Base-by-base conservation (phyloP, 352 stramenopile species). In the Phytophthora pinifolia region DNA sequence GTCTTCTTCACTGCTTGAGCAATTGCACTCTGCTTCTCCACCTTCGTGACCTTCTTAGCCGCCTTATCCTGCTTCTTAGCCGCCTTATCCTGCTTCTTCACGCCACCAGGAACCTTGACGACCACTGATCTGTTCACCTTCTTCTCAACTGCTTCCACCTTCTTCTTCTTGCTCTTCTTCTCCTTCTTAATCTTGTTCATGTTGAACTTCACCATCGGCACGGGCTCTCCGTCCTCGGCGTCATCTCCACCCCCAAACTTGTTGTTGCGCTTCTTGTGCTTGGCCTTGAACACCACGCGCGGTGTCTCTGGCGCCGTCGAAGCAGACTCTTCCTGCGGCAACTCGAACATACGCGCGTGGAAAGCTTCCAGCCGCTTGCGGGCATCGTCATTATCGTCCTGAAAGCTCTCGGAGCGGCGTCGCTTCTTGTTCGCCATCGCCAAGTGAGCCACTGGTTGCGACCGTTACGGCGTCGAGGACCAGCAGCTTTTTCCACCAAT, bases 271-370 rank as follows among this genome's bases (percentile, higher is more conserved):
- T 62, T 59, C 35, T 62, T 70, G 44, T 46, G 25, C 12, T 69
- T 61, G 0, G 37, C 4, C 52, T 76, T 88, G 56, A 76, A 82
- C 61, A 76, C 63, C 29, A 83, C 71, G 10, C 66, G 50, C 6
- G 71, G 64, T 27, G 75, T 58, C 1, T 63, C 65, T 2, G 38
- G 10, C 5, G 27, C 18, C 18, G 17, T 8, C 1, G 15, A 25
- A 8, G 15, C 6, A 29, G 47, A 35, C 29, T 36, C 50, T 48
- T 41, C 65, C 50, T 38, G 53, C 9, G 59, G 69, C 14, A 72
- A 31, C 31, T 87, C 73, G 47, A 91, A 89, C 74, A 91, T 86
- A 6, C 64, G 65, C 33, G 54, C 64, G 6, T 67, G 68, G 60
- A 91, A 91, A 14, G 67, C 70, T 18, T 42, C 68, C 12, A 88